Percentiles rank a stretch among this genome's conserved stretches.
These are phyloP conservation scores for Parathielavia hyrcaniae DNA, from an alignment of 495 filamentous ascomycete species.

Conservation along the genomic window DNA sequence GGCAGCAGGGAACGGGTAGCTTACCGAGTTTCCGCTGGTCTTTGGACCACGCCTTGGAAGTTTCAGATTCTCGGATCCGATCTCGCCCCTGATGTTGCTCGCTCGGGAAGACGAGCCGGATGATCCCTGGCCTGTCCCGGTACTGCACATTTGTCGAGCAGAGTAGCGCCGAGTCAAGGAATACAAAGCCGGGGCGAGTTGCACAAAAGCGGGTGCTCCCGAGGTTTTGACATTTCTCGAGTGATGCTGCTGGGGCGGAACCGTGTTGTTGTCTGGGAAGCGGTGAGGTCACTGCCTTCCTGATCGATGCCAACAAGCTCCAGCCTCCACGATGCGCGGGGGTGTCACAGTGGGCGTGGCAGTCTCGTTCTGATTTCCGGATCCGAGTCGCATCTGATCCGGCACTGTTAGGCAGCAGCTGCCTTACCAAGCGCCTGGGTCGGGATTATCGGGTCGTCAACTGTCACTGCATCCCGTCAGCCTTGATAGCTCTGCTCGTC, in stretches of 20 bases:
- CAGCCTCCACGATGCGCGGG: too few relatives aligned
- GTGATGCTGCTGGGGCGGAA: neutral
- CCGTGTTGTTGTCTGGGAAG: neutral
- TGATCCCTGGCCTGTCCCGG: constrained; percentile 1
- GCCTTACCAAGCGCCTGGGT: too few relatives aligned
- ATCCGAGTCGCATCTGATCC: too few relatives aligned
- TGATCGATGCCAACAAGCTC: too few relatives aligned
- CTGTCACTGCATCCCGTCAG: too few relatives aligned
- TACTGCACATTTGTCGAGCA: neutral
- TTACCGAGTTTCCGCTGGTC: neutral
- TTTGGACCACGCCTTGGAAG: neutral
- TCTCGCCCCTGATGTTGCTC: neutral
- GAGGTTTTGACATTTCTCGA: neutral
- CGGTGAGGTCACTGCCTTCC: neutral
- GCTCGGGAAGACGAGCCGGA: neutral
- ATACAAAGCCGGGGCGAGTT: constrained; percentile 2
- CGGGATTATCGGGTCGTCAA: too few relatives aligned
- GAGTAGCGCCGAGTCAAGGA: neutral
- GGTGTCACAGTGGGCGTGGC: too few relatives aligned
- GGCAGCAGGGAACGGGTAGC: neutral
- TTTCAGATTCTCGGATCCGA: neutral
- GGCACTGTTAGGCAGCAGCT: too few relatives aligned
- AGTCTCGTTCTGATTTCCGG: too few relatives aligned
- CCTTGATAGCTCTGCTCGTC: too few relatives aligned
- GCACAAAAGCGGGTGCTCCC: neutral